Conservation (phyloP, 148 eudicot species). For the Nyssa sinensis region DNA sequence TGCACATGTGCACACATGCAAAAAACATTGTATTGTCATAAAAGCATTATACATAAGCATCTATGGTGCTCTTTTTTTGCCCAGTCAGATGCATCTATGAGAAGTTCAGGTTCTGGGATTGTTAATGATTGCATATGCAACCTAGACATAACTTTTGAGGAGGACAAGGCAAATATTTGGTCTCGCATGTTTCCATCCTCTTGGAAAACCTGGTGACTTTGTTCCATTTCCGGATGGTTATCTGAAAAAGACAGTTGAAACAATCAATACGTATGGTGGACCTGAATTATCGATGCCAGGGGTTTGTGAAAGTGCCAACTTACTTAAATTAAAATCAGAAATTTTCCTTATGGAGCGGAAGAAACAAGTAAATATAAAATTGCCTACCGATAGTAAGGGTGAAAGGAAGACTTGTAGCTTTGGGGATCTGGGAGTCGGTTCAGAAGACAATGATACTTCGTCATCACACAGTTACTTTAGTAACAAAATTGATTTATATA, state of each 20-base stretch:
- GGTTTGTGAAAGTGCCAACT: slow-evolving; percentile 24
- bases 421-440: slow-evolving; percentile 16
- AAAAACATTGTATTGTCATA: not conserved
- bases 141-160: slow-evolving; percentile 24
- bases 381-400: slow-evolving; percentile 15
- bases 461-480: slow-evolving; percentile 25
- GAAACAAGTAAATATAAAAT: slow-evolving; percentile 23
- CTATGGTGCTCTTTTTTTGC: slow-evolving; percentile 24
- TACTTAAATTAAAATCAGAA: slow-evolving; percentile 29
- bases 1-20: not conserved
- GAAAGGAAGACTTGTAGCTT: slow-evolving; percentile 15
- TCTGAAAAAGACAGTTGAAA: slow-evolving; percentile 22
- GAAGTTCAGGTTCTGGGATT: slow-evolving; percentile 31
- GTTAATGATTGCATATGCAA: slow-evolving; percentile 29
- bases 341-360: slow-evolving; percentile 13
- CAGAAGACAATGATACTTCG: slow-evolving; percentile 14
- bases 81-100: slow-evolving; percentile 50
- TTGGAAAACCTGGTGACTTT: slow-evolving; percentile 28
- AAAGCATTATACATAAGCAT: slow-evolving; percentile 11
- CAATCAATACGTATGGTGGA: slow-evolving; percentile 26
- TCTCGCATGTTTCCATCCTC: slow-evolving; percentile 26
- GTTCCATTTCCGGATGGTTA: slow-evolving; percentile 24
- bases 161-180: slow-evolving; percentile 23
- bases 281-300: slow-evolving; percentile 21
- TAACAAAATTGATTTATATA: not conserved